Evolutionary conservation across 2,329 filamentous ascomycete genomes (phyloP).

Genomic region (Chrysosporium queenslandicum): DNA sequence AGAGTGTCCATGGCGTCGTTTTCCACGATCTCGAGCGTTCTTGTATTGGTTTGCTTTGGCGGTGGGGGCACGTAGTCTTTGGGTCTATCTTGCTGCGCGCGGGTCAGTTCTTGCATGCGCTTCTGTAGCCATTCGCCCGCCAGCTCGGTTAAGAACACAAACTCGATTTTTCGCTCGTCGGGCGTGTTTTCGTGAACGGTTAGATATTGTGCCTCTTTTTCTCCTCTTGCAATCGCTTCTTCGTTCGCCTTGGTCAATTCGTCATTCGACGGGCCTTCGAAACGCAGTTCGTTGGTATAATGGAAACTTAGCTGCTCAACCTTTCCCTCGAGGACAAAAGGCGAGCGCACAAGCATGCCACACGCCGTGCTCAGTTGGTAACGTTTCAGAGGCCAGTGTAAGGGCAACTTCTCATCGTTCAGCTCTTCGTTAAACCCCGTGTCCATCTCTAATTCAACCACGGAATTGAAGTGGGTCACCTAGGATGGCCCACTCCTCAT

Average conservation of each 20-base stretch:
- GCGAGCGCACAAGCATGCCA: conserved; percentile 17
- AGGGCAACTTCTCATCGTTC: conserved; percentile 21
- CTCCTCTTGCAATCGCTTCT: conserved; percentile 18
- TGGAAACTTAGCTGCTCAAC: conserved; percentile 20
- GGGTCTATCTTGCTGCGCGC: too few relatives aligned
- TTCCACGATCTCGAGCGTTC: conserved; percentile 22
- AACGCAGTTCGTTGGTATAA: conserved; percentile 19
- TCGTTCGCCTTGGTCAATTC: conserved; percentile 14
- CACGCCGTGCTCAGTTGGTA: conserved; percentile 15
- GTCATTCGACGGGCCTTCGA: conserved; percentile 20
- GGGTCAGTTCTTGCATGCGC: conserved; percentile 9
- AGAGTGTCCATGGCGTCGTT: conserved; percentile 23
- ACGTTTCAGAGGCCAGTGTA: conserved; percentile 22
- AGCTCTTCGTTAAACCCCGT: conserved; percentile 21
- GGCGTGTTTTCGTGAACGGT: neutral
- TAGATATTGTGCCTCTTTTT: conserved; percentile 14
- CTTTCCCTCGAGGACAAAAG: conserved; percentile 19
- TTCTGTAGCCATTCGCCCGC: conserved; percentile 14
- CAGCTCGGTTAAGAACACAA: conserved; percentile 16
- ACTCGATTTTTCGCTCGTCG: conserved; percentile 13
- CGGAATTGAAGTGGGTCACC: conserved; percentile 19
- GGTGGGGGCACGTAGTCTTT: neutral
- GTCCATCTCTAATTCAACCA: conserved; percentile 19
- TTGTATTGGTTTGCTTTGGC: conserved; percentile 13
- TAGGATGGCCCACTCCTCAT: conserved; percentile 22